Conservation (phyloP, 1,139 yeast species). For the Insectozyma bohioensis region DNA sequence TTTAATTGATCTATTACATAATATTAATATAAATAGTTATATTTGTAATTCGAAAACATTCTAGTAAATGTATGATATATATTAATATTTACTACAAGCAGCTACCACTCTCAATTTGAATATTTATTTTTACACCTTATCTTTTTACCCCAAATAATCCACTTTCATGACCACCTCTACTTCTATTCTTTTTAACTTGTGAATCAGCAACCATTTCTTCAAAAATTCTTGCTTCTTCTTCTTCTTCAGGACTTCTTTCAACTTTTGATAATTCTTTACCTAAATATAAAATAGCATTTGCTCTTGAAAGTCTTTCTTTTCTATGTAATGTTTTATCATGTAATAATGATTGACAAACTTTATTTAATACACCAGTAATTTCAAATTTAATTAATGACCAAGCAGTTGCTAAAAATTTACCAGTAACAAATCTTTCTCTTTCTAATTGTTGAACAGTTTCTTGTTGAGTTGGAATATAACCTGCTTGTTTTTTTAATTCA, state of each 20-base stretch:
- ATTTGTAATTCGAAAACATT: too few species aligned
- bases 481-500: conserved; percentile 27
- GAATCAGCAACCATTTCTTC: conserved; percentile 78
- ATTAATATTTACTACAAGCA: too few species aligned
- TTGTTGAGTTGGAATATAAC: conserved; percentile 33
- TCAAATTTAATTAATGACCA: conserved; percentile 82
- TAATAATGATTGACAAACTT: conserved; percentile 61
- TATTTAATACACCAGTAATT: conserved; percentile 63
- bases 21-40: too few species aligned
- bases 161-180: conserved; percentile 1
- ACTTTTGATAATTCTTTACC: conserved; percentile 59
- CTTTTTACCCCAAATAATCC: conserved; percentile 3
- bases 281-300: conserved; percentile 57
- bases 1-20: too few species aligned
- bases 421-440: conserved; percentile 65
- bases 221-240: conserved; percentile 70
- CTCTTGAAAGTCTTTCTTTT: conserved; percentile 55
- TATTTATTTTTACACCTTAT: too few species aligned
- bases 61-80: too few species aligned
- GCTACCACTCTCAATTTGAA: too few species aligned
- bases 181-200: conserved; percentile 41
- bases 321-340: conserved; percentile 53
- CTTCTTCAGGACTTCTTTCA: conserved; percentile 65
- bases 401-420: conserved; percentile 72
- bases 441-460: conserved; percentile 58